Evolutionary conservation across 2,329 filamentous ascomycete species (phyloP), one percentile per base, ranked within the genome.

Genomic region (Lizonia empirigonia): DNA sequence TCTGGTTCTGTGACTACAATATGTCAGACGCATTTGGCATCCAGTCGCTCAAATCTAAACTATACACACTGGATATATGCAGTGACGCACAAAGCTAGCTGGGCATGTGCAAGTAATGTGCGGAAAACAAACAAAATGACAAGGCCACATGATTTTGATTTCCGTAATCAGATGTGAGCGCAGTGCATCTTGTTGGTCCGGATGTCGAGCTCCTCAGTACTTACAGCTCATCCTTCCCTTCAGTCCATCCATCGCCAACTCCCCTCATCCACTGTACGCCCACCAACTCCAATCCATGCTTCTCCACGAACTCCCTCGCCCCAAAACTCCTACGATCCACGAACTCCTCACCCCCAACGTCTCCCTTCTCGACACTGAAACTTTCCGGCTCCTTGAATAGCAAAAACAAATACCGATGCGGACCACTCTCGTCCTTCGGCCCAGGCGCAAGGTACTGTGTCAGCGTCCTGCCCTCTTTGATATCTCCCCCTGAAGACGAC

Each of bases 211-310:
- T 10, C 13, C n/a, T 13, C 13, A 15, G 15, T 16, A 39, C 23
- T 30, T 10, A 49, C 33, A 54, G n/a, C 20, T 49, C 50, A 13
- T 53, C 50, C 16, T 40, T 49, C 2, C 30, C 44, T 3, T 22
- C 45, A 38, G 26, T 42, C 70, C 70, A 73, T 9, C 70, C 69
- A 62, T 73, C 68, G 9, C 70, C 70, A 7, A 67, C 70, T n/a
- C 69, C 69, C 53, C 50, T 62, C 68, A 73, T 71, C 68, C 68
- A 73, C 55, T 70, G 68, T 40, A 70, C 58, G 2, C 67, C 69
- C 19, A 71, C 69, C 30, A 73, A 39, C 49, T 64, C 59, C 53
- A 71, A 51, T 2, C 65, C 66, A 44, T 58, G 38, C 53, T 61
- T 66, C 37, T 46, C 55, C 3, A 62, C 60, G 45, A 60, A 63